Conservation (phyloP, 768 basidiomycete genomes). For the Termitomyces sp. region DNA sequence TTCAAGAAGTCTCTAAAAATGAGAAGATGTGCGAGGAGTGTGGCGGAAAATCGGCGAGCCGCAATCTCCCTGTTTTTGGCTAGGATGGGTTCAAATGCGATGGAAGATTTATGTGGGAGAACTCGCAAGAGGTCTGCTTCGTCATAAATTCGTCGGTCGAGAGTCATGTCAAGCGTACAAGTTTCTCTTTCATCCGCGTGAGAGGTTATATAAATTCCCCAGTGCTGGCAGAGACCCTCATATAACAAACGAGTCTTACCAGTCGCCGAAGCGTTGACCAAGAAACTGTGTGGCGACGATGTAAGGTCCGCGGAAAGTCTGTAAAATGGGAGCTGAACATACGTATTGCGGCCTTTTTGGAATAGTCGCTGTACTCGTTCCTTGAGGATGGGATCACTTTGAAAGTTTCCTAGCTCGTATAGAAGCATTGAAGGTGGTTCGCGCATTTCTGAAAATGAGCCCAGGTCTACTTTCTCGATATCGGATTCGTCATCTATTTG, state of each 20-base stretch:
- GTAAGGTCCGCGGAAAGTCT: background rate
- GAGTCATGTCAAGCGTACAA: background rate
- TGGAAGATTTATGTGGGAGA: background rate
- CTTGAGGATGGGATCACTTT: background rate
- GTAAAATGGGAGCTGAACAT: background rate
- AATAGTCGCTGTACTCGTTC: background rate
- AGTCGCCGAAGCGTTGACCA: constrained; percentile 1
- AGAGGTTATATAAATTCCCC: too few relatives aligned
- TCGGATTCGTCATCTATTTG: too few relatives aligned
- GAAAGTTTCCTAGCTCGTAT: background rate
- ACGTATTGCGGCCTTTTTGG: background rate
- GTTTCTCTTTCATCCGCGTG: background rate
- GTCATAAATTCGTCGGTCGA: background rate
- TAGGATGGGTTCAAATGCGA: background rate
- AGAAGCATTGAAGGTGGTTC: background rate
- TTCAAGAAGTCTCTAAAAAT: background rate
- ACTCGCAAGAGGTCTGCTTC: background rate
- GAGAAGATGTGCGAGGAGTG: background rate
- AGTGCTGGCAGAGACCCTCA: background rate
- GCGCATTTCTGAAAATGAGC: background rate
- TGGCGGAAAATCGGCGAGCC: background rate
- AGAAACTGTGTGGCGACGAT: background rate
- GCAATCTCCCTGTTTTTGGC: background rate
- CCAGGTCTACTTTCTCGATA: too few relatives aligned
- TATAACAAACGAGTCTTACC: constrained; percentile 4